Conservation (phyloP, 2,329 filamentous ascomycete species). For the Trichoderma endophyticum region DNA sequence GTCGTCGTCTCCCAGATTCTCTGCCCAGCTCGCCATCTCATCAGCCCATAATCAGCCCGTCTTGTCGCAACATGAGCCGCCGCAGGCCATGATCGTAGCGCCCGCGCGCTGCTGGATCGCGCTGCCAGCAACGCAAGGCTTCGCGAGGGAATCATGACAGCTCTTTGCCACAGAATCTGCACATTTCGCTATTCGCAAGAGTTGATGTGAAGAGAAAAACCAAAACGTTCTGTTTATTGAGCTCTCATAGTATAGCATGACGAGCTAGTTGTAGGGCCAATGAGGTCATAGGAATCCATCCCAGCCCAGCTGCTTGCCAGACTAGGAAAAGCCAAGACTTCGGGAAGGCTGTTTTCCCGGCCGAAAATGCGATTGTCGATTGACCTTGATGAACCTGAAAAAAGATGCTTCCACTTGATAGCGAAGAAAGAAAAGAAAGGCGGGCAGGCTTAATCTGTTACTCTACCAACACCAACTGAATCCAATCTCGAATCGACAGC, state of each 20-base stretch:
- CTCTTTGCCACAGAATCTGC: background rate
- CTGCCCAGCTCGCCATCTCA: slow-evolving; percentile 7
- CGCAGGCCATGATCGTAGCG: slow-evolving; percentile 1
- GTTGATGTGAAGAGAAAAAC: slow-evolving; percentile 12
- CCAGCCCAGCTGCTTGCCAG: slow-evolving; percentile 14
- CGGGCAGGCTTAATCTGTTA: background rate
- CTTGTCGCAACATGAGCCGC: background rate
- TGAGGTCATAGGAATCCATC: slow-evolving; percentile 23
- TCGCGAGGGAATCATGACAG: slow-evolving; percentile 31
- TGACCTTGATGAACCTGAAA: background rate
- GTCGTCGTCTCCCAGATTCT: slow-evolving; percentile 29
- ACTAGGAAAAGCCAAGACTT: slow-evolving; percentile 13
- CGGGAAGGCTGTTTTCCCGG: slow-evolving; percentile 30
- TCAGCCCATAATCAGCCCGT: background rate
- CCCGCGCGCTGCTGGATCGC: slow-evolving; percentile 16
- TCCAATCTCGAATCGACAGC: background rate
- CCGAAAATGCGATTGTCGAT: background rate
- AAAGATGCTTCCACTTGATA: background rate
- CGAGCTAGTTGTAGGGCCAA: slow-evolving; percentile 15
- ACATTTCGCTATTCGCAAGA: slow-evolving; percentile 7
- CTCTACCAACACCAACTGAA: background rate
- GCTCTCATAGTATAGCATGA: slow-evolving; percentile 1
- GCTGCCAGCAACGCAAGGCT: slow-evolving; percentile 22
- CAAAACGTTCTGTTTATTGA: background rate
- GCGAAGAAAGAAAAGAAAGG: background rate